Conservation (phyloP, 78 protist species). For the Parvularia atlantis region DNA sequence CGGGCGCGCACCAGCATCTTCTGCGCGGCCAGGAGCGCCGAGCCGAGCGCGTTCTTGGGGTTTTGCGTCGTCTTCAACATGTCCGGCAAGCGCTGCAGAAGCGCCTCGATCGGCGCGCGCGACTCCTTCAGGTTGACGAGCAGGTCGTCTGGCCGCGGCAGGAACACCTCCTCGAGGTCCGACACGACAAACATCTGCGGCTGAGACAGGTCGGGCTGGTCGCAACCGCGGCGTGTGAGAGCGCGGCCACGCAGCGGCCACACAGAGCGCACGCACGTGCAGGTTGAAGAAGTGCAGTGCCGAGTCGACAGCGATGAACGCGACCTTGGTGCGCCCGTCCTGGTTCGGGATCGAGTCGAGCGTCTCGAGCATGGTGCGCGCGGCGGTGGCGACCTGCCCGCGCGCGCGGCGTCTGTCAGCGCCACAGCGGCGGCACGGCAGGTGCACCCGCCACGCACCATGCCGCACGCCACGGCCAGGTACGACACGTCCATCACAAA, state of each 20-base stretch:
- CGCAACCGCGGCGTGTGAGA: not conserved
- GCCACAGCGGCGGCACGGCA: no score
- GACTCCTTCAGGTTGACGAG: constrained; percentile 40
- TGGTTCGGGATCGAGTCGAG: no score
- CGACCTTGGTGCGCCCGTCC: constrained; percentile 29
- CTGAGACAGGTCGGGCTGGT: constrained; percentile 10
- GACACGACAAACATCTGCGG: constrained; percentile 57
- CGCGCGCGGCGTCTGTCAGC: no score
- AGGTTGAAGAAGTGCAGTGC: constrained; percentile 46
- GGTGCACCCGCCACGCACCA: no score
- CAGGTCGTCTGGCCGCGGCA: constrained; percentile 46
- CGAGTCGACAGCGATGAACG: constrained; percentile 47
- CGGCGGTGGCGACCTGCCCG: no score
- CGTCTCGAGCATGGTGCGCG: no score
- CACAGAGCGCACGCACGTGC: not conserved
- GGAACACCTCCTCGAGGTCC: constrained; percentile 25
- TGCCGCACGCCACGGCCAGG: constrained; percentile 39
- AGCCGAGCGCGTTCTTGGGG: not conserved
- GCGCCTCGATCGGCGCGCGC: constrained; percentile 11
- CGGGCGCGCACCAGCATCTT: no score
- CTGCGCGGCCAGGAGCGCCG: not conserved
- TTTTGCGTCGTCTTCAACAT: not conserved
- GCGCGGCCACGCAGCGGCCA: no score
- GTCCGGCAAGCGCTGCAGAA: not conserved
- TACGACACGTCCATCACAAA: constrained; percentile 72